Conservation (phyloP, 1,139 yeast species). For the Pneumocystis canis region DNA sequence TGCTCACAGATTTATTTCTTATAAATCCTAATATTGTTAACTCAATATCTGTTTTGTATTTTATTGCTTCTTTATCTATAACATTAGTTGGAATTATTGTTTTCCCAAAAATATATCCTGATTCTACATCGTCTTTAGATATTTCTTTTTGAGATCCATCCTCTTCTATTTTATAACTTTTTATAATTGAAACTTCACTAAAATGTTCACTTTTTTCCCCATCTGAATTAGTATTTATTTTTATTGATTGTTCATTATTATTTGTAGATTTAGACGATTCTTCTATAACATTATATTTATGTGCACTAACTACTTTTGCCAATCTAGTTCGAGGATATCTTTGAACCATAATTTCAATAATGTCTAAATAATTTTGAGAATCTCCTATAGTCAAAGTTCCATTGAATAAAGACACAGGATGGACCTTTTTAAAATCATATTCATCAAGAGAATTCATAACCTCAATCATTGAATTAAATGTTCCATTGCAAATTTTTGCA, state of each 20-base stretch:
- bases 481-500: slow-evolving; percentile 10
- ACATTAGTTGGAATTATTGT: slow-evolving; percentile 38
- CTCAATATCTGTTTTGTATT: slow-evolving; percentile 34
- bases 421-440: slow-evolving; percentile 13
- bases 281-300: slow-evolving; percentile 20
- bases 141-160: slow-evolving; percentile 22
- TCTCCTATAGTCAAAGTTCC: slow-evolving; percentile 17
- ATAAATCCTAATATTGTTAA: slow-evolving; percentile 55
- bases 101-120: slow-evolving; percentile 60
- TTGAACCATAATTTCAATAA: slow-evolving; percentile 17
- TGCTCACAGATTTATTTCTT: slow-evolving; percentile 20
- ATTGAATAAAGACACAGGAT: slow-evolving; percentile 17
- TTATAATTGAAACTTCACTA: slow-evolving; percentile 15
- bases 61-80: slow-evolving; percentile 32
- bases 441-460: slow-evolving; percentile 6
- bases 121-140: slow-evolving; percentile 24
- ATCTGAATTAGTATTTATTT: slow-evolving; percentile 17
- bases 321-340: slow-evolving; percentile 22
- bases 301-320: slow-evolving; percentile 4
- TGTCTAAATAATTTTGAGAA: slow-evolving; percentile 12
- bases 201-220: slow-evolving; percentile 7
- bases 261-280: slow-evolving; percentile 12
- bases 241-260: neutral
- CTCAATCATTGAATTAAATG: slow-evolving; percentile 19
- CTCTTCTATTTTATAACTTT: slow-evolving; percentile 29